Percentiles rank a stretch among this genome's conserved stretches.
phyloP scores from a whole-genome alignment of 495 filamentous ascomycete genomes.

The Usnea hakonensis region DNA sequence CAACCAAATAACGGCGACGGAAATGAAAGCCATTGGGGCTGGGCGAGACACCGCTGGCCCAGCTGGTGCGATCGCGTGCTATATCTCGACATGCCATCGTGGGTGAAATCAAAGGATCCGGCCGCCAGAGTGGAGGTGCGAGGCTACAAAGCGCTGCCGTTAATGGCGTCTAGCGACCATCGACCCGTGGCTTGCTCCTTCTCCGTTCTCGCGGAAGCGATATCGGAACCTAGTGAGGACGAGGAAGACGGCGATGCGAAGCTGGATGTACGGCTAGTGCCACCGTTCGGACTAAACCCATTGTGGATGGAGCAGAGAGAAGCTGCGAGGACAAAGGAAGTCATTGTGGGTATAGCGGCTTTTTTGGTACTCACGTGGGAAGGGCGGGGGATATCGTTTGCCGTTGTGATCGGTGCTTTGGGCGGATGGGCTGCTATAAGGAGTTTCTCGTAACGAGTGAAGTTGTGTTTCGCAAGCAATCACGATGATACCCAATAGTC shows the following conservation, averaged over 20 bases:
- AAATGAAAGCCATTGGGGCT: slow-evolving; percentile 54
- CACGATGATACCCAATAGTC: background rate
- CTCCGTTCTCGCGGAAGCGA: slow-evolving; percentile 44
- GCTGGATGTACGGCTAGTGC: slow-evolving; percentile 27
- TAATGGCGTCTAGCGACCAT: slow-evolving; percentile 76
- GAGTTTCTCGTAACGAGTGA: slow-evolving; percentile 11
- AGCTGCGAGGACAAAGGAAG: slow-evolving; percentile 46
- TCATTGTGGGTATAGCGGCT: slow-evolving; percentile 49
- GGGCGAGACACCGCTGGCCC: slow-evolving; percentile 75
- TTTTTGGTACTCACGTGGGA: slow-evolving; percentile 57
- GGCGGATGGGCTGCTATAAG: slow-evolving; percentile 35
- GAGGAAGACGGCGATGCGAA: slow-evolving; percentile 17
- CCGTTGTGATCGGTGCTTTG: slow-evolving; percentile 34
- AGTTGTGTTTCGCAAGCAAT: background rate
- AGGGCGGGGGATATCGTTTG: slow-evolving; percentile 45
- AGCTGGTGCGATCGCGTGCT: slow-evolving; percentile 92
- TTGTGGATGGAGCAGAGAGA: slow-evolving; percentile 43
- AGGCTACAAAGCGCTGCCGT: slow-evolving; percentile 64
- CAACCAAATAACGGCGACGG: slow-evolving; percentile 24
- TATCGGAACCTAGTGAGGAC: slow-evolving; percentile 19
- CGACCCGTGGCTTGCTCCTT: slow-evolving; percentile 66
- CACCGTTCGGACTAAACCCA: slow-evolving; percentile 50
- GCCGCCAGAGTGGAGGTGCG: slow-evolving; percentile 38
- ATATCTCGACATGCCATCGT: slow-evolving; percentile 56
- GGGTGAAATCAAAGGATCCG: slow-evolving; percentile 30